Conservation (phyloP, 2,329 filamentous ascomycete species). For the Scedosporium boydii region DNA sequence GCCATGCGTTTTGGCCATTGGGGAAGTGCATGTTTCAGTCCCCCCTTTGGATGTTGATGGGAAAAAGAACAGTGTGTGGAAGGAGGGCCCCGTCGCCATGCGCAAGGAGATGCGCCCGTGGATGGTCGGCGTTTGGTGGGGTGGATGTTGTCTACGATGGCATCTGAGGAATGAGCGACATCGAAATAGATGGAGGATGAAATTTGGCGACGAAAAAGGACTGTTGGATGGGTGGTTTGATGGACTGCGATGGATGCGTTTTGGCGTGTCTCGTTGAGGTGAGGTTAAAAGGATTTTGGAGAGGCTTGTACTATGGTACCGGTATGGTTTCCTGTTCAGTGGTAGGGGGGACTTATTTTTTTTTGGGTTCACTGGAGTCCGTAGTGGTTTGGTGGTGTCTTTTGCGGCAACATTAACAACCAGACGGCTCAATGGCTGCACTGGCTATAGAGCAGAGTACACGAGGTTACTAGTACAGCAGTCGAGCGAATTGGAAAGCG, state of each 20-base stretch:
- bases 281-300: conserved; percentile 42
- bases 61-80: conserved; percentile 26
- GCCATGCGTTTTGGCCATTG: conserved; percentile 59
- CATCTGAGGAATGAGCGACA: conserved; percentile 40
- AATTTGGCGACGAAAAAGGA: conserved; percentile 1
- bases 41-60: conserved; percentile 27
- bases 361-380: neutral
- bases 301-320: conserved; percentile 6
- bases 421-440: no score
- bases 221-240: conserved; percentile 18
- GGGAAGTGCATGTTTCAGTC: conserved; percentile 54
- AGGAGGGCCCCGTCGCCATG: conserved; percentile 42
- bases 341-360: conserved; percentile 9
- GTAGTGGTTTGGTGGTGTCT: neutral
- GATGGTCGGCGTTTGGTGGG: conserved; percentile 35
- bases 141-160: conserved; percentile 35
- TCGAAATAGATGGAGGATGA: conserved; percentile 38
- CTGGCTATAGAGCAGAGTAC: neutral
- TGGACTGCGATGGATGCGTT: conserved; percentile 40
- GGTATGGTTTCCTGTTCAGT: conserved; percentile 6
- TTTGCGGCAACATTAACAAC: neutral
- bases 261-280: conserved; percentile 40
- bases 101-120: conserved; percentile 42
- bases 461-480: neutral
- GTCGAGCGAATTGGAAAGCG: neutral